Evolutionary conservation across 108 stramenopile species (phyloP).

Genomic region (Pseudonitzschia multiseries): DNA sequence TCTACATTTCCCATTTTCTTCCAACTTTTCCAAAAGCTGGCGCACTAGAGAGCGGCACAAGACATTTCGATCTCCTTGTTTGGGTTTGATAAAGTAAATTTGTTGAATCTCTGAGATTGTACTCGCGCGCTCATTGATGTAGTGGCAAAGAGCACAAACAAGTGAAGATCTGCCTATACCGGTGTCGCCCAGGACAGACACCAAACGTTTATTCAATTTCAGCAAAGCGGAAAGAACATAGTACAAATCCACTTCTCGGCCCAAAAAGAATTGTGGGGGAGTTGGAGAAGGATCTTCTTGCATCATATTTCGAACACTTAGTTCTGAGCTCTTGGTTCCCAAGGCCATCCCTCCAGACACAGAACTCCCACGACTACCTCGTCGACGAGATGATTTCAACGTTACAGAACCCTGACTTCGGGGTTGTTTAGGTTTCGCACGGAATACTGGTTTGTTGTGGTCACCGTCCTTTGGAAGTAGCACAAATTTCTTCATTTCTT

Average conservation of each 20-base stretch:
- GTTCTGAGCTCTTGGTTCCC: conserved; percentile 34
- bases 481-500: conserved; percentile 80
- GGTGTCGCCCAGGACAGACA: conserved; percentile 60
- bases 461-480: conserved; percentile 80
- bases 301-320: conserved; percentile 53
- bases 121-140: conserved; percentile 70
- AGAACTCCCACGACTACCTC: conserved; percentile 20
- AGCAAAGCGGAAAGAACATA: conserved; percentile 55
- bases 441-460: conserved; percentile 80
- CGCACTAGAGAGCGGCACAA: conserved; percentile 36
- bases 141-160: conserved; percentile 69
- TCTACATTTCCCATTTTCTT: conserved; percentile 34
- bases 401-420: conserved; percentile 14
- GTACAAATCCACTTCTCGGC: conserved; percentile 82
- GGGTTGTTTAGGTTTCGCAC: conserved; percentile 49
- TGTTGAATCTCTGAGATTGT: conserved; percentile 50
- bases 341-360: conserved; percentile 14
- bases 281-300: conserved; percentile 69
- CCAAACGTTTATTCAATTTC: conserved; percentile 54
- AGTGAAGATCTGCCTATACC: conserved; percentile 81
- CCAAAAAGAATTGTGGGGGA: conserved; percentile 82
- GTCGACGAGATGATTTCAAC: conserved; percentile 19
- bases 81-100: conserved; percentile 62
- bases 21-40: conserved; percentile 48
- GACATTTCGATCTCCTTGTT: conserved; percentile 35